phyloP scores from a whole-genome alignment of 2,329 filamentous ascomycete species.

The Huntiella moniliformis region DNA sequence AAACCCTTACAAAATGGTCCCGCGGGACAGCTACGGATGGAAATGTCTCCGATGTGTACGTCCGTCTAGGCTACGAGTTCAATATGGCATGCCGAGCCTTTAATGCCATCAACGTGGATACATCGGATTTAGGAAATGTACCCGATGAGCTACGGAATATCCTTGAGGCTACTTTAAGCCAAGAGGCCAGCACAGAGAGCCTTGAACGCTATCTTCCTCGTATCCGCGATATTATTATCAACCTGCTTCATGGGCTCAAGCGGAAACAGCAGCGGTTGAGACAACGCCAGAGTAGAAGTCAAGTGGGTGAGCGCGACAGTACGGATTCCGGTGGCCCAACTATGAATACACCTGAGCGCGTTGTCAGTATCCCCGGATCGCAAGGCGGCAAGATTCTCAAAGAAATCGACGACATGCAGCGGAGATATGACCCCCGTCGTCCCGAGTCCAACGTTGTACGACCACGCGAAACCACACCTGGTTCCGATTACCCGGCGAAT shows the following conservation, averaged over 20 bases:
- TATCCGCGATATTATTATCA: constrained; percentile 97
- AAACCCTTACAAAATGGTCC: constrained; percentile 96
- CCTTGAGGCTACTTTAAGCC: constrained; percentile 85
- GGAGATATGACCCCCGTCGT: constrained; percentile 23
- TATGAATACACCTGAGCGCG: constrained; percentile 38
- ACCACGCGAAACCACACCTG: constrained; percentile 24
- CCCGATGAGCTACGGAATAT: constrained; percentile 80
- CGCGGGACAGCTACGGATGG: constrained; percentile 78
- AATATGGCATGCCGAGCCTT: constrained; percentile 97
- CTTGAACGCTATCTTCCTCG: constrained; percentile 83
- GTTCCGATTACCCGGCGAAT: constrained; percentile 26
- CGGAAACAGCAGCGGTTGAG: constrained; percentile 83
- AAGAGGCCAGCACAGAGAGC: constrained; percentile 85
- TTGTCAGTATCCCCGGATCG: constrained; percentile 21
- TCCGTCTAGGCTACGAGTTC: constrained; percentile 93
- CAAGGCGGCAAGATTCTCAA: constrained; percentile 31
- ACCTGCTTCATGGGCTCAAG: constrained; percentile 85
- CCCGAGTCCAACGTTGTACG: constrained; percentile 24
- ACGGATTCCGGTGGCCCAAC: constrained; percentile 4
- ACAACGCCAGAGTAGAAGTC: constrained; percentile 43
- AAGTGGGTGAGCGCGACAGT: constrained; percentile 36
- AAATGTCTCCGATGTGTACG: constrained; percentile 95
- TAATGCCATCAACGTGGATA: constrained; percentile 91
- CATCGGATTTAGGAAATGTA: constrained; percentile 81
- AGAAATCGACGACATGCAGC: constrained; percentile 40